phyloP scores from a whole-genome alignment of 169 alveolate species.

The Cryptosporidium muris region DNA sequence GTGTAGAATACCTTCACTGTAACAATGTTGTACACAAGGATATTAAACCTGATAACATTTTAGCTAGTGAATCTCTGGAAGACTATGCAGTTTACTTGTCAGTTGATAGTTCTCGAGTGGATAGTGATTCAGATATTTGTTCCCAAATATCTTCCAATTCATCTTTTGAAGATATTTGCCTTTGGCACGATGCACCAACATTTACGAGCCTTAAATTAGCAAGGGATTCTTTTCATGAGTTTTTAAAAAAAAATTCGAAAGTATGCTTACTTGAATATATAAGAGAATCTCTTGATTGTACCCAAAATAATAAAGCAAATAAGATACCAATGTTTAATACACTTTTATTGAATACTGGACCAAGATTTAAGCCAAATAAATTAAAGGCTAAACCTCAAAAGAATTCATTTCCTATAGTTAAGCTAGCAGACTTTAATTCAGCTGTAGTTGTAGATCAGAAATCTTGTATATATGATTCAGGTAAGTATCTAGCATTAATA shows the following conservation, averaged over 20 bases:
- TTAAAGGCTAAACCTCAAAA: neutral
- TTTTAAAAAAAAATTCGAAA: no score
- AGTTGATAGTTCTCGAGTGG: neutral
- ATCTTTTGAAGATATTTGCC: conserved; percentile 37
- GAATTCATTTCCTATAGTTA: neutral
- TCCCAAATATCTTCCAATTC: neutral
- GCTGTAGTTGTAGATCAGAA: conserved; percentile 13
- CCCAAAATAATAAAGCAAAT: neutral
- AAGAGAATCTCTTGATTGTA: no score
- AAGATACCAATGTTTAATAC: neutral
- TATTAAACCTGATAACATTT: conserved; percentile 60
- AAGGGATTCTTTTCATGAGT: no score
- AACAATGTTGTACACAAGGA: conserved; percentile 24
- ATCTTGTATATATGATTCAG: conserved; percentile 27
- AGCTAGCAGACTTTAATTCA: conserved; percentile 52
- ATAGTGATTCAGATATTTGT: neutral
- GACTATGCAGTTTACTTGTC: neutral
- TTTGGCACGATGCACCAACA: conserved; percentile 50
- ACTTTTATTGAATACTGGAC: neutral
- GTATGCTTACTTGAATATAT: no score
- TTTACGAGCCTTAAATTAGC: neutral
- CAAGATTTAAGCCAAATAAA: neutral
- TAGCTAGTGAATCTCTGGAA: neutral
- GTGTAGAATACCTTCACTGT: conserved; percentile 39
- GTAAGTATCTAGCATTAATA: conserved; percentile 7